Conservation (phyloP, 2,329 filamentous ascomycete species). For the Xylariales sp. region DNA sequence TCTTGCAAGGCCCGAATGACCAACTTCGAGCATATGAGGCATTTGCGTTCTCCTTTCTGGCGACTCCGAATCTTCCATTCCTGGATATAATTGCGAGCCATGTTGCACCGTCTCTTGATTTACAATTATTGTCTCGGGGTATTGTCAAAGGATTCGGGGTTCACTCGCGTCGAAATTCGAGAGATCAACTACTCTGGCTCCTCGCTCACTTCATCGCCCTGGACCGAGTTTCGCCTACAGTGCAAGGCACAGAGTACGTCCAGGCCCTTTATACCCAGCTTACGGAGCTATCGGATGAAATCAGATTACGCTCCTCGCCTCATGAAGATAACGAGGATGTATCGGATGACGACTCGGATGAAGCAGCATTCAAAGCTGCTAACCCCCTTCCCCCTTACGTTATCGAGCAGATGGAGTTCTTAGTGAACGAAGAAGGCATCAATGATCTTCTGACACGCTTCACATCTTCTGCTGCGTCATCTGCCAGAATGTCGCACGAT, state of each 20-base stretch:
- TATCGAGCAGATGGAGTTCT: slow-evolving; percentile 59
- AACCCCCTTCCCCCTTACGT: slow-evolving; percentile 51
- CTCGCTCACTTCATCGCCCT: slow-evolving; percentile 64
- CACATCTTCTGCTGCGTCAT: slow-evolving; percentile 27
- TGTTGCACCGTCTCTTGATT: slow-evolving; percentile 33
- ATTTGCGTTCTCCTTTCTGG: slow-evolving; percentile 24
- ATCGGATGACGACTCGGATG: slow-evolving; percentile 34
- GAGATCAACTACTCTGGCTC: slow-evolving; percentile 54
- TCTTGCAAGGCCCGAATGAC: slow-evolving; percentile 8
- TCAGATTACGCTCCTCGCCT: slow-evolving; percentile 35
- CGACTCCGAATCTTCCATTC: slow-evolving; percentile 27
- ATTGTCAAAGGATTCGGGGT: slow-evolving; percentile 31
- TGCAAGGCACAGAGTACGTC: slow-evolving; percentile 32
- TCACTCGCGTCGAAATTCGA: slow-evolving; percentile 20
- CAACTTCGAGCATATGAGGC: slow-evolving; percentile 18
- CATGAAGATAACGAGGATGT: slow-evolving; percentile 25
- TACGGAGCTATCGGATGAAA: slow-evolving; percentile 45
- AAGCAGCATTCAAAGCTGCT: slow-evolving; percentile 24
- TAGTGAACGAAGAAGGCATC: slow-evolving; percentile 74
- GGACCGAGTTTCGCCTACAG: slow-evolving; percentile 29
- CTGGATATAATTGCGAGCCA: slow-evolving; percentile 34
- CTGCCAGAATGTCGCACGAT: slow-evolving; percentile 42
- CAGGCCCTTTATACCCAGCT: slow-evolving; percentile 51
- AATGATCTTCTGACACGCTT: slow-evolving; percentile 50
- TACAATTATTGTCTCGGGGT: slow-evolving; percentile 34